Base-by-base conservation (phyloP, 2,329 filamentous ascomycete genomes). In the Neocatenulostroma microsporum region DNA sequence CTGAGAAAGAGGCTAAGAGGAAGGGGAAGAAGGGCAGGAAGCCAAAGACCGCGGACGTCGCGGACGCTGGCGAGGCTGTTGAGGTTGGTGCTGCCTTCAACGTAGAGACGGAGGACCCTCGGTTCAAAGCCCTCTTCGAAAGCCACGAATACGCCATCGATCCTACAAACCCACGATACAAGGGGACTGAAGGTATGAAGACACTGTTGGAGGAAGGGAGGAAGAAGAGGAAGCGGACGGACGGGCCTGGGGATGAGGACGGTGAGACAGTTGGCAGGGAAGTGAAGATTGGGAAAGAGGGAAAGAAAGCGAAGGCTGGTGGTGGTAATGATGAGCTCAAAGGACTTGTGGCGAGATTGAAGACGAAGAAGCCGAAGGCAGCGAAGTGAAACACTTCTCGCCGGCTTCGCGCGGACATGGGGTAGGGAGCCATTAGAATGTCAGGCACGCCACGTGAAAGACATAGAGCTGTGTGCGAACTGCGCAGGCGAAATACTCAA, bases 131-230 rank as follows among this genome's bases (percentile, higher is more conserved):
- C 29, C 70, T 96, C 35, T 96, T 88, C 60, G 84, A 94, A 48
- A 88, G 77, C 55, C 86, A 94, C 56, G 88, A 96, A 61, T 96
- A 83, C 61, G 91, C 91, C 9, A 95, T 98, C 56, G 91, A 98
- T 64, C 91, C 91, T 7, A 94, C 86, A 21, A 91, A 95, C 61
- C 85, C 89, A 17, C 78, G 77, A 56, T 98, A 83, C 67, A 88
- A 86, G 70, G 76, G 75, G 19, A 96, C 91, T 1, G 72, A 80
- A 45, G 87, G 79, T 9, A 96, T 96, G 89, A 84, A 85, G 68
- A 78, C 80, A 53, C 55, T 98, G 53, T 61, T 96, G 40, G 86
- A 95, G 55, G 89, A 94, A 64, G 82, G 84, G 1, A 76, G 89
- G 54, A 89, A 82, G 69, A 88, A 89, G 70, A 76, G 85, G 48